A percentile compares a stretch with the other conserved stretches of the same genome.
Evolutionary conservation across 2,329 filamentous ascomycete species (phyloP).

Genomic region (Exophiala calicioides): DNA sequence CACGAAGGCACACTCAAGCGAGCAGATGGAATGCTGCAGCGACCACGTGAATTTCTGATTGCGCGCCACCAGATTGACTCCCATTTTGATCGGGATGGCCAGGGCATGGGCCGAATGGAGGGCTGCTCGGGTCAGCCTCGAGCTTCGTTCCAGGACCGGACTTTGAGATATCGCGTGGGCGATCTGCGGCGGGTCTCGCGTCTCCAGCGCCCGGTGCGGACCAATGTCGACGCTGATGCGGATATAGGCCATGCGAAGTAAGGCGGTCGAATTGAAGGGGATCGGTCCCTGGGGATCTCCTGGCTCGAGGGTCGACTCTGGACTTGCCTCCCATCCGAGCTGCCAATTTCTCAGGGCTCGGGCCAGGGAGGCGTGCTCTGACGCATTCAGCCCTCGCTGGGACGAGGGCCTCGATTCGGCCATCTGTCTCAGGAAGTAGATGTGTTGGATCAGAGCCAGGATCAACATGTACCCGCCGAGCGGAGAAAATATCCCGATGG

Average conservation of each 20-base stretch:
- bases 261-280: slow-evolving; percentile 64
- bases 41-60: slow-evolving; percentile 32
- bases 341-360: slow-evolving; percentile 47
- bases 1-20: slow-evolving; percentile 32
- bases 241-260: slow-evolving; percentile 60
- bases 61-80: slow-evolving; percentile 28
- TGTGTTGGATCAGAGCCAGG: too few relatives aligned
- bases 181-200: slow-evolving; percentile 63
- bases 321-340: slow-evolving; percentile 39
- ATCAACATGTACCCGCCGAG: too few relatives aligned
- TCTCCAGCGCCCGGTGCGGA: slow-evolving; percentile 64
- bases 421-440: neutral
- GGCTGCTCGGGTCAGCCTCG: slow-evolving; percentile 52
- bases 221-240: slow-evolving; percentile 53
- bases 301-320: slow-evolving; percentile 39
- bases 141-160: slow-evolving; percentile 60
- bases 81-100: slow-evolving; percentile 31
- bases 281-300: slow-evolving; percentile 55
- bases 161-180: slow-evolving; percentile 62
- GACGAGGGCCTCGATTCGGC: neutral
- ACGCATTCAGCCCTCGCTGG: neutral
- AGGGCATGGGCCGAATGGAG: slow-evolving; percentile 32
- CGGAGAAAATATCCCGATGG: neutral
- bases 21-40: slow-evolving; percentile 33
- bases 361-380: neutral